Conservation (phyloP, 1,284 basidiomycete genomes). For the Irpex sp. region DNA sequence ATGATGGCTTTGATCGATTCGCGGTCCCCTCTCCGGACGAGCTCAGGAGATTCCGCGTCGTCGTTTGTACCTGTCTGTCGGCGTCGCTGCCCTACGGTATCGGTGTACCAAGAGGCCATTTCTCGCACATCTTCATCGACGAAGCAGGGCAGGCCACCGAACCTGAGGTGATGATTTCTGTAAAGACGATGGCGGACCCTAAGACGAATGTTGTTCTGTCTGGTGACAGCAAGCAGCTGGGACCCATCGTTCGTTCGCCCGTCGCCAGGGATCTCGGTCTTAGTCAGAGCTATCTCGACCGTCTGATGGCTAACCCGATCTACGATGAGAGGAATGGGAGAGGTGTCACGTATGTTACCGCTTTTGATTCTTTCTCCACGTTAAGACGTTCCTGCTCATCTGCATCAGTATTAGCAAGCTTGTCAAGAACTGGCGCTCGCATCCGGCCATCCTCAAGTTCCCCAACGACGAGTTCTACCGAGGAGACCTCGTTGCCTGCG, state of each 20-base stretch:
- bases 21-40: constrained; percentile 36
- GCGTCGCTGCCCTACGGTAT: constrained; percentile 52
- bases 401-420: constrained; percentile 51
- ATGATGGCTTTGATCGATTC: constrained; percentile 36
- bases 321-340: constrained; percentile 32
- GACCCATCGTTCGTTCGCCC: constrained; percentile 47
- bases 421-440: constrained; percentile 57
- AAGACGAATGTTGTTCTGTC: constrained; percentile 48
- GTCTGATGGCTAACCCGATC: constrained; percentile 44
- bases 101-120: constrained; percentile 56
- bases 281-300: constrained; percentile 44
- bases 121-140: constrained; percentile 60
- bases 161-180: constrained; percentile 51
- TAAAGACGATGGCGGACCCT: constrained; percentile 44
- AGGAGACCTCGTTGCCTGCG: constrained; percentile 47
- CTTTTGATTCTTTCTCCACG: not conserved
- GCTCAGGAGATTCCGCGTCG: constrained; percentile 45
- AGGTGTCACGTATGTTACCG: not conserved
- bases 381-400: not conserved
- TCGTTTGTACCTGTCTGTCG: constrained; percentile 62
- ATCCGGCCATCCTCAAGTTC: constrained; percentile 50
- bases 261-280: constrained; percentile 44
- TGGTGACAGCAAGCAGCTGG: constrained; percentile 57
- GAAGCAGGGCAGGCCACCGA: constrained; percentile 65
- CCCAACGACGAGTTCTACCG: constrained; percentile 56